These are phyloP conservation scores for Pleomassaria siparia DNA, from an alignment of 2,329 filamentous ascomycete genomes.

Conservation along the genomic window DNA sequence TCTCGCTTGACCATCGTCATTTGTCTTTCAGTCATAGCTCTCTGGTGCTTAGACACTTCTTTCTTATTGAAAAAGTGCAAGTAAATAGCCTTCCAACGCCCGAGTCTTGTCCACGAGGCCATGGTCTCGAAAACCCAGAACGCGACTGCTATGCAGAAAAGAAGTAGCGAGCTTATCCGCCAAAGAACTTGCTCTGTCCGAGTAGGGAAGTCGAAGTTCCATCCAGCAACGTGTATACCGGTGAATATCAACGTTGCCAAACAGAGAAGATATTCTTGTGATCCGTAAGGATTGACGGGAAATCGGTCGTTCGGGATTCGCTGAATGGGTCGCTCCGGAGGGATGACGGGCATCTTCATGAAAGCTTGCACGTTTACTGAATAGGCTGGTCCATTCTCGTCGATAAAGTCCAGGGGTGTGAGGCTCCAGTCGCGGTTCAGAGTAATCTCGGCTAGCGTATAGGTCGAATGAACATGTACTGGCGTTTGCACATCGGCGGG, in stretches of 20 bases:
- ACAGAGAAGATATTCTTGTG: slow-evolving; percentile 18
- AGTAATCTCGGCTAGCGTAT: slow-evolving; percentile 8
- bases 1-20: slow-evolving; percentile 11
- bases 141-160: slow-evolving; percentile 19
- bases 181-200: slow-evolving; percentile 11
- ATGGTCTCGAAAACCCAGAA: slow-evolving; percentile 23
- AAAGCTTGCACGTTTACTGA: slow-evolving; percentile 20
- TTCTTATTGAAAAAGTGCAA: slow-evolving; percentile 14
- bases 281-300: slow-evolving; percentile 16
- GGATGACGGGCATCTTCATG: slow-evolving; percentile 20
- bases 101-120: slow-evolving; percentile 17
- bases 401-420: slow-evolving; percentile 16
- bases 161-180: slow-evolving; percentile 13
- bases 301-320: slow-evolving; percentile 12
- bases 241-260: slow-evolving; percentile 9
- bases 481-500: slow-evolving; percentile 41
- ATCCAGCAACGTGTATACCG: slow-evolving; percentile 13
- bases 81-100: slow-evolving; percentile 18
- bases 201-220: slow-evolving; percentile 18
- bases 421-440: slow-evolving; percentile 1
- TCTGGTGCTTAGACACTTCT: slow-evolving; percentile 9
- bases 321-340: slow-evolving; percentile 15
- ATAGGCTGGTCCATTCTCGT: slow-evolving; percentile 15
- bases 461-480: slow-evolving; percentile 4
- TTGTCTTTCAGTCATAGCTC: slow-evolving; percentile 8